Conservation (phyloP, 371 early-diverging fungal genomes). For the Syncephalastrum contaminatum region DNA sequence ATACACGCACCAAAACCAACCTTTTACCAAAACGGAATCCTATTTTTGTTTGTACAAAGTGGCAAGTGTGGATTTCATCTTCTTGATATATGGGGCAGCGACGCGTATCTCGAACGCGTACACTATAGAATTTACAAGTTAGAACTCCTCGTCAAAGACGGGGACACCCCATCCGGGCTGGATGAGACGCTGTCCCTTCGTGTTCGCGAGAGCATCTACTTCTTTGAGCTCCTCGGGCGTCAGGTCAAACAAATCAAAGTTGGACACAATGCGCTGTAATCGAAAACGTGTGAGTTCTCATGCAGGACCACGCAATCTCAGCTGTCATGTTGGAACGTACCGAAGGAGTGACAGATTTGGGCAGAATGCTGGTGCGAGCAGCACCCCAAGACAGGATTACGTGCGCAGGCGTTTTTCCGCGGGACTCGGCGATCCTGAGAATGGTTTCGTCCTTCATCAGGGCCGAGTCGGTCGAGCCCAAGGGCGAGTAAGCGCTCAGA, state of each 20-base stretch:
- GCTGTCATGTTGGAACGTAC: constrained; percentile 18
- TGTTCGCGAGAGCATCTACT: constrained; percentile 41
- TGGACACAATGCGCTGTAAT: constrained; percentile 40
- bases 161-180: constrained; percentile 39
- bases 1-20: no score
- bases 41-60: no score
- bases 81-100: no score
- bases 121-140: constrained; percentile 5
- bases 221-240: constrained; percentile 34
- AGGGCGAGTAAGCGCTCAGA: constrained; percentile 69
- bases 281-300: not conserved
- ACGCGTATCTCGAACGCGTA: not conserved
- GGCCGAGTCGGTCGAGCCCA: constrained; percentile 55
- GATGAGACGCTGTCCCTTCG: constrained; percentile 31
- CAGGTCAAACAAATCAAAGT: constrained; percentile 38
- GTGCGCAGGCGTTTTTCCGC: constrained; percentile 69
- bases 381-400: constrained; percentile 78
- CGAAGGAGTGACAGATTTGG: constrained; percentile 51
- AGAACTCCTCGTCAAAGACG: constrained; percentile 41
- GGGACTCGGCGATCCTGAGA: constrained; percentile 59
- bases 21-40: no score
- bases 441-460: constrained; percentile 49
- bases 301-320: not conserved
- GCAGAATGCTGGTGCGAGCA: constrained; percentile 56
- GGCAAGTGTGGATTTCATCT: no score